Conservation (phyloP, 2,329 filamentous ascomycete genomes). For the Aspergillus melleus region DNA sequence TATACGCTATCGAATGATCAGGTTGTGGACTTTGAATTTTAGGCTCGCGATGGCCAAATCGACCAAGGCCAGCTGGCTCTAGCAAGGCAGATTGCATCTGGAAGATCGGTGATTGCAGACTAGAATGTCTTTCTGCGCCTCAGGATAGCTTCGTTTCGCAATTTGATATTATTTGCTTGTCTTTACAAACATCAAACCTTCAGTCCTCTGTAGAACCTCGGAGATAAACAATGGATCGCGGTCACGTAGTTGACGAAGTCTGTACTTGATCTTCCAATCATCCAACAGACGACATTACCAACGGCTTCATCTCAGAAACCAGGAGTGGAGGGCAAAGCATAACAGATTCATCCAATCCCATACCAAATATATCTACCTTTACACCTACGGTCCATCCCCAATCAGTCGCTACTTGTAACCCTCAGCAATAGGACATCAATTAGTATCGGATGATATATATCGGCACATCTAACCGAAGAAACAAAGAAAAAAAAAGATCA, state of each 20-base stretch:
- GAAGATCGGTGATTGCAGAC: conserved; percentile 9
- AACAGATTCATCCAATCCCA: too few species aligned
- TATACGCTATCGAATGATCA: neutral
- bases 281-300: too few species aligned
- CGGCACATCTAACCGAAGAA: neutral
- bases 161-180: neutral
- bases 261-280: too few species aligned
- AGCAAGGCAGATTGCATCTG: conserved; percentile 9
- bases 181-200: neutral
- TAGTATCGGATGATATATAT: neutral
- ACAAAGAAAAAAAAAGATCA: neutral
- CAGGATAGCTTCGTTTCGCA: neutral
- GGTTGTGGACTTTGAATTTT: neutral
- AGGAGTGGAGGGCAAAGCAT: too few species aligned
- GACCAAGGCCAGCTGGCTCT: conserved; percentile 8
- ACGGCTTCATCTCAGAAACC: too few species aligned
- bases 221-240: neutral
- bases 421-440: too few species aligned
- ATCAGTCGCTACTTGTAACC: too few species aligned
- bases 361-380: too few species aligned
- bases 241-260: too few species aligned
- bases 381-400: too few species aligned
- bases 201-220: neutral
- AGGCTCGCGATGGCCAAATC: conserved; percentile 9
- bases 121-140: neutral